phyloP scores from a whole-genome alignment of 352 stramenopile genomes.

The Phytophthora aleatoria region DNA sequence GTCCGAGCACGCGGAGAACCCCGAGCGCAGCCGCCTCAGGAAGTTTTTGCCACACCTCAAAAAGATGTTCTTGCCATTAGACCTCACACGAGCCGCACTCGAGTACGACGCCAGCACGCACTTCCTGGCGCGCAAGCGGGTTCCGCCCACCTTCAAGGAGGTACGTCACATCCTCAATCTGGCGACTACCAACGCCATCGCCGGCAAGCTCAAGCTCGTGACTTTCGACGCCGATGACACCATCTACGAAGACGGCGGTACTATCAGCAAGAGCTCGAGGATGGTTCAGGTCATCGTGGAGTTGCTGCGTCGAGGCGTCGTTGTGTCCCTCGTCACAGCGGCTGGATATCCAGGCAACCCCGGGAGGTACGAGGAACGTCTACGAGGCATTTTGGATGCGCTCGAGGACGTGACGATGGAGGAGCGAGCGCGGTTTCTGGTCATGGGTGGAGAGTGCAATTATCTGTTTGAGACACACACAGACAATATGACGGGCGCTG shows the following conservation, averaged over 20 bases:
- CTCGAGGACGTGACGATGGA: slow-evolving; percentile 54
- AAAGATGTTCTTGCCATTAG: slow-evolving; percentile 73
- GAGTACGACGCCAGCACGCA: slow-evolving; percentile 78
- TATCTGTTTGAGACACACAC: slow-evolving; percentile 90
- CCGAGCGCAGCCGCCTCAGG: slow-evolving; percentile 48
- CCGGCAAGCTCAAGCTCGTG: slow-evolving; percentile 76
- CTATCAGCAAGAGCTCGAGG: slow-evolving; percentile 60
- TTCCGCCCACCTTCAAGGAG: slow-evolving; percentile 86
- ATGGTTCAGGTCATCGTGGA: slow-evolving; percentile 81
- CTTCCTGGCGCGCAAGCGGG: slow-evolving; percentile 77
- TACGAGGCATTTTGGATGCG: slow-evolving; percentile 79
- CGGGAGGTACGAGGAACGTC: slow-evolving; percentile 68
- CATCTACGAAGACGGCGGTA: slow-evolving; percentile 86
- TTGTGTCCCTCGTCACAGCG: slow-evolving; percentile 85
- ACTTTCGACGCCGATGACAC: slow-evolving; percentile 89
- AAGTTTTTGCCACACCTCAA: slow-evolving; percentile 72
- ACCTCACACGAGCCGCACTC: slow-evolving; percentile 63
- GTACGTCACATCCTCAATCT: slow-evolving; percentile 87
- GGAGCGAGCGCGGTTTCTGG: slow-evolving; percentile 74
- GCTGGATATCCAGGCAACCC: slow-evolving; percentile 79
- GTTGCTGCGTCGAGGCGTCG: slow-evolving; percentile 66
- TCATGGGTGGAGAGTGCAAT: slow-evolving; percentile 98
- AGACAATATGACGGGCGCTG: slow-evolving; percentile 38
- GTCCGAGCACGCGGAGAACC: slow-evolving; percentile 59
- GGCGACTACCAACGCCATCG: slow-evolving; percentile 75